Percentiles rank a stretch among this genome's conserved stretches.
Conservation (phyloP, 306 rosid species). For the Corylus avellana region DNA sequence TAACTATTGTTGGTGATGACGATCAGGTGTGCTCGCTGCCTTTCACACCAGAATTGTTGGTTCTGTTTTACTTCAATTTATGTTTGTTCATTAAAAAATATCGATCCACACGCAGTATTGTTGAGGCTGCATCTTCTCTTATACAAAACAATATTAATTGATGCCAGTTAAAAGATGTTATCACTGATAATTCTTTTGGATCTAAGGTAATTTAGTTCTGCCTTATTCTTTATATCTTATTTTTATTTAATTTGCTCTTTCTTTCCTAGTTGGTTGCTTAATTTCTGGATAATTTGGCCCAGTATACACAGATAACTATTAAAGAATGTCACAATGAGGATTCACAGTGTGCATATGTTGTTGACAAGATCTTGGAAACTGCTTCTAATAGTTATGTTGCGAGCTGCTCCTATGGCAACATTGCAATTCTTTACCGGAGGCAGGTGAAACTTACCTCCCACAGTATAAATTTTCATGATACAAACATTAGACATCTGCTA, state of each 20-base stretch:
- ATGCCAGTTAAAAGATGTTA: conserved; percentile 65
- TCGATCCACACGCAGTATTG: conserved; percentile 86
- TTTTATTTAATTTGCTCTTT: conserved; percentile 23
- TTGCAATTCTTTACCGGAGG: conserved; percentile 94
- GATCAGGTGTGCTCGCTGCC: conserved; percentile 63
- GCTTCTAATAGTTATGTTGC: conserved; percentile 48
- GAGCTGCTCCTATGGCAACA: conserved; percentile 61
- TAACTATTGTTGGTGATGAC: conserved; percentile 96
- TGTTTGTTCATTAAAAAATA: conserved; percentile 59
- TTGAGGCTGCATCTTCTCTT: conserved; percentile 91
- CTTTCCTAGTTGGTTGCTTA: conserved; percentile 4
- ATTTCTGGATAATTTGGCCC: conserved; percentile 16
- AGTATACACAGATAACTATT: conserved; percentile 55
- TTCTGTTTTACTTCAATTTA: conserved; percentile 21
- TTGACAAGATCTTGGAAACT: conserved; percentile 79
- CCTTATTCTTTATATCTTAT: conserved; percentile 18
- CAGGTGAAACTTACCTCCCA: conserved; percentile 65
- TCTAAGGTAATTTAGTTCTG: conserved; percentile 64
- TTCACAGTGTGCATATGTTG: conserved; percentile 82
- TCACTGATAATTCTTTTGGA: conserved; percentile 81
- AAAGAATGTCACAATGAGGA: conserved; percentile 90
- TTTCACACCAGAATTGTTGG: conserved; percentile 13
- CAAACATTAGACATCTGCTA: neutral
- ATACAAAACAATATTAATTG: conserved; percentile 72
- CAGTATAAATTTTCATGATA: conserved; percentile 15